phyloP scores from a whole-genome alignment of 495 filamentous ascomycete genomes.

The Staphylotrichum tortipilum region DNA sequence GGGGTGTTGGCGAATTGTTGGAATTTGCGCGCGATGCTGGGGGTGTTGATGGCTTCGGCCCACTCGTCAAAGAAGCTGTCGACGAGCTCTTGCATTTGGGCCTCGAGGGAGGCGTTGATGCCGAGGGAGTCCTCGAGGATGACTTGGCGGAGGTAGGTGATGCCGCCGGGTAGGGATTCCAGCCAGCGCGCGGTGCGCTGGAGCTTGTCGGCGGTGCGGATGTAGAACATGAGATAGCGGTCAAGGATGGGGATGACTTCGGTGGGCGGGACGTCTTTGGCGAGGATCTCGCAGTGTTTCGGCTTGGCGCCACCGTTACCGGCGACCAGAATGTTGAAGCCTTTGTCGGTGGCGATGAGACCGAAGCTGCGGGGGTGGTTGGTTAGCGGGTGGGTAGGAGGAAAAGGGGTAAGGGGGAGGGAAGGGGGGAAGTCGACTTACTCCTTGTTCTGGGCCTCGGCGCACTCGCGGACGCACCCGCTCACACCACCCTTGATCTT shows the following conservation, averaged over 20 bases:
- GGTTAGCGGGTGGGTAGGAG: constrained; percentile 1
- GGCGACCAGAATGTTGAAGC: constrained; percentile 89
- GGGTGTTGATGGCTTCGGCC: constrained; percentile 73
- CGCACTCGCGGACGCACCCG: constrained; percentile 89
- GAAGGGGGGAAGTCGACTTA: constrained; percentile 30
- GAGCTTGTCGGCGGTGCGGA: constrained; percentile 90
- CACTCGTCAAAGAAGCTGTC: constrained; percentile 92
- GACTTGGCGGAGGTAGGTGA: constrained; percentile 75
- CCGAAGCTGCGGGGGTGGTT: constrained; percentile 55
- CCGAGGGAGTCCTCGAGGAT: constrained; percentile 85
- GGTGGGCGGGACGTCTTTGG: constrained; percentile 80
- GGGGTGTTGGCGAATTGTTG: constrained; percentile 80
- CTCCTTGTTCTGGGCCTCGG: constrained; percentile 95
- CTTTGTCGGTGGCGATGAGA: constrained; percentile 88
- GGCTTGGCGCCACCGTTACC: constrained; percentile 92
- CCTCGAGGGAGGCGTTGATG: constrained; percentile 76
- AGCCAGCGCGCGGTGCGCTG: constrained; percentile 93
- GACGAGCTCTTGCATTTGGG: constrained; percentile 84
- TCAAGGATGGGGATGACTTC: constrained; percentile 83
- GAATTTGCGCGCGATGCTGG: constrained; percentile 63
- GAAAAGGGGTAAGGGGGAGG: no score
- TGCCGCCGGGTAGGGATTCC: constrained; percentile 77
- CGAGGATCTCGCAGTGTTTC: constrained; percentile 75
- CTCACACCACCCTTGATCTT: constrained; percentile 93
- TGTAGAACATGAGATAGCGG: constrained; percentile 92